A percentile compares a stretch with the other conserved stretches of the same genome.
Evolutionary conservation across 352 stramenopile genomes (phyloP).

Genomic region (Pythium utonaiense): DNA sequence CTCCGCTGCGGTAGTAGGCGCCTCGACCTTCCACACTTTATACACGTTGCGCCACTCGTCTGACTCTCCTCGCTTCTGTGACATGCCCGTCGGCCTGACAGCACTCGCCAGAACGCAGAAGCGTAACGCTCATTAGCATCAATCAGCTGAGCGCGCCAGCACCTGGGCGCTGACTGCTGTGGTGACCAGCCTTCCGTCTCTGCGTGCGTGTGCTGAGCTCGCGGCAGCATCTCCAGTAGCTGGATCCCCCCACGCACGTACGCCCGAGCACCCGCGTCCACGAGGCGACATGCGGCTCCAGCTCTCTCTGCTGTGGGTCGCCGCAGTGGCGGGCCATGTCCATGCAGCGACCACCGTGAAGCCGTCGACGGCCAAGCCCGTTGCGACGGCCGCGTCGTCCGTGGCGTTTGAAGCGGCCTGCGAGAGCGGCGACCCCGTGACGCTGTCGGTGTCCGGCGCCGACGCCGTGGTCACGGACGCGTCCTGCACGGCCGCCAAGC

Average conservation of each 20-base stretch:
- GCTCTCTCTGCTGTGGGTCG: neutral
- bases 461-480: conserved; percentile 35
- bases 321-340: neutral
- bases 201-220: no score
- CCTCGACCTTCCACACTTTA: neutral
- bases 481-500: conserved; percentile 28
- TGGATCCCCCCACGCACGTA: no score
- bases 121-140: neutral
- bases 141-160: no score
- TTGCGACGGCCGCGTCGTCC: neutral
- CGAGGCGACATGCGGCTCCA: neutral
- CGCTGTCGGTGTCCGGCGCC: conserved; percentile 18
- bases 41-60: neutral
- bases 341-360: neutral
- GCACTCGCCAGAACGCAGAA: no score
- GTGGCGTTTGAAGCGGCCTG: neutral
- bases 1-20: no score
- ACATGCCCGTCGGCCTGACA: neutral
- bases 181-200: no score
- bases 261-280: no score
- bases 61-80: conserved; percentile 6
- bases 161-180: no score
- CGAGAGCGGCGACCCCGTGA: conserved; percentile 11
- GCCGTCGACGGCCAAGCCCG: neutral
- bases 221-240: no score